These are phyloP conservation scores for Ophiostoma populinum DNA, from an alignment of 2,329 filamentous ascomycete species.

Conservation along the genomic window DNA sequence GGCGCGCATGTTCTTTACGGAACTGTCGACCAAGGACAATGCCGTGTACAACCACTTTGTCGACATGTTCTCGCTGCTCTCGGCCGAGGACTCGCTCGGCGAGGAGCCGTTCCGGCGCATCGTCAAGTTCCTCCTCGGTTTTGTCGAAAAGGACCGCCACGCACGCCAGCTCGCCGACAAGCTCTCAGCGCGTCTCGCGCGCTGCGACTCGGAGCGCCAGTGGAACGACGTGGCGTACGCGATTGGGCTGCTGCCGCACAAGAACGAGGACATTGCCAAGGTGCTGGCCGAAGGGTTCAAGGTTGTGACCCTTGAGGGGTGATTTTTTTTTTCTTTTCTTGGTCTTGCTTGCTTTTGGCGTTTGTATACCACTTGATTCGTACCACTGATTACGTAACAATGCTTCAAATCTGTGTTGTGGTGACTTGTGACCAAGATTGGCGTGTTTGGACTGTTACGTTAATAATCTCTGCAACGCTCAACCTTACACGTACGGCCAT, in stretches of 20 bases:
- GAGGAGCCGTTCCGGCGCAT: slow-evolving; percentile 79
- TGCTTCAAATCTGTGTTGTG: too few species aligned
- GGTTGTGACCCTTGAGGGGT: slow-evolving; percentile 37
- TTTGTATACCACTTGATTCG: neutral
- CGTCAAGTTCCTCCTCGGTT: slow-evolving; percentile 81
- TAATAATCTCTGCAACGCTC: too few species aligned
- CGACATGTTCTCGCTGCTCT: slow-evolving; percentile 92
- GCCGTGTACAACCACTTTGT: slow-evolving; percentile 99
- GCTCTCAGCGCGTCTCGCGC: slow-evolving; percentile 64
- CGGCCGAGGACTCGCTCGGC: slow-evolving; percentile 60
- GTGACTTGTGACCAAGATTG: too few species aligned
- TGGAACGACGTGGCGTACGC: slow-evolving; percentile 97
- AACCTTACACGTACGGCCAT: too few species aligned
- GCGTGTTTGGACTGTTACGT: too few species aligned
- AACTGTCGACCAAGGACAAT: slow-evolving; percentile 94
- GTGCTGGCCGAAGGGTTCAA: slow-evolving; percentile 59
- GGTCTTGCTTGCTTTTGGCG: neutral
- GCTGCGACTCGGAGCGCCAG: slow-evolving; percentile 84
- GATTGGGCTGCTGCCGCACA: slow-evolving; percentile 74
- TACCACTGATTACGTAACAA: too few species aligned
- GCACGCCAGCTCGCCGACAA: slow-evolving; percentile 89
- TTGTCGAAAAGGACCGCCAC: slow-evolving; percentile 99
- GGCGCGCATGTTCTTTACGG: slow-evolving; percentile 95
- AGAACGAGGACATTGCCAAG: slow-evolving; percentile 78
- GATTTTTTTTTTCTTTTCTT: neutral